A percentile compares a stretch with the other conserved stretches of the same genome.
Evolutionary conservation across 2,329 filamentous ascomycete genomes (phyloP).

Genomic region (Pseudocercospora fuligena): DNA sequence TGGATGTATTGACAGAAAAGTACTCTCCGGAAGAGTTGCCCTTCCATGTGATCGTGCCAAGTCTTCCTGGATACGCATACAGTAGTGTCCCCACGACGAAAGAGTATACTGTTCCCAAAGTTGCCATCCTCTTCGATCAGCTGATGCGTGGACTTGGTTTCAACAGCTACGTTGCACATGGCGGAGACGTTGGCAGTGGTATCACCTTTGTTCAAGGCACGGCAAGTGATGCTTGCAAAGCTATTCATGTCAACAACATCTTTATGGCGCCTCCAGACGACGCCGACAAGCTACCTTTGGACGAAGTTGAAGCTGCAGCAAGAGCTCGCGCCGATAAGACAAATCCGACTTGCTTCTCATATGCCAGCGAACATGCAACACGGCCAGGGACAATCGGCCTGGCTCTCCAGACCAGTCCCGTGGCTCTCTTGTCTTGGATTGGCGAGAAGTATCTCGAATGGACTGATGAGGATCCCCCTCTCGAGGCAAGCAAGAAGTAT

Average conservation of each 20-base stretch:
- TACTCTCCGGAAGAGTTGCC: conserved; percentile 56
- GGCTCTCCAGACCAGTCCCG: neutral
- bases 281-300: neutral
- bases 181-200: conserved; percentile 57
- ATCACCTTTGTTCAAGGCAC: conserved; percentile 45
- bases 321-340: neutral
- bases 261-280: neutral
- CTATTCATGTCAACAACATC: conserved; percentile 1
- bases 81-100: conserved; percentile 49
- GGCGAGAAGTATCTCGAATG: conserved; percentile 61
- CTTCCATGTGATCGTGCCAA: conserved; percentile 60
- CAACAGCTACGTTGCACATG: conserved; percentile 56
- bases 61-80: conserved; percentile 57
- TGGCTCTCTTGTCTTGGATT: conserved; percentile 37
- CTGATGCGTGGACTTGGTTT: conserved; percentile 59
- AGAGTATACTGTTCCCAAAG: conserved; percentile 47
- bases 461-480: conserved; percentile 45
- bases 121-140: conserved; percentile 51
- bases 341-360: neutral
- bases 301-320: neutral
- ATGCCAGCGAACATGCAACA: conserved; percentile 9
- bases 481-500: neutral
- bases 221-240: neutral
- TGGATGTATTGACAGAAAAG: conserved; percentile 39
- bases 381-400: conserved; percentile 12